Evolutionary conservation across 2,329 filamentous ascomycete genomes (phyloP), one percentile per base, ranked within the genome.

Genomic region (Metarhizium anisopliae): DNA sequence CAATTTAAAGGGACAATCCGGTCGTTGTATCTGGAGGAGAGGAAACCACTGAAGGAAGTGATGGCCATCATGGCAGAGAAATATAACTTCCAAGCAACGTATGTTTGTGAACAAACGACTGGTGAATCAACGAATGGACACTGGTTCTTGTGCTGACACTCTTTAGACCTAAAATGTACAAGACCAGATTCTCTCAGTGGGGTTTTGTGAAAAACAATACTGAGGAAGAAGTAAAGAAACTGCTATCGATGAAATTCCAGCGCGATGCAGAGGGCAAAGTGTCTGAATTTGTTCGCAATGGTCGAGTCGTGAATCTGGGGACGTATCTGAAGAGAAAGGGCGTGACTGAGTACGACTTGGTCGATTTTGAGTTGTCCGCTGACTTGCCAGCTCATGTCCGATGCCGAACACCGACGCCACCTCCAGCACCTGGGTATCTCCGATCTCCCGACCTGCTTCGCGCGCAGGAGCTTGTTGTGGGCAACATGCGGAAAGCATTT

Each of bases 121-220:
- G 25, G 25, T 25, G 25, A 25, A 25, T 25, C 4, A 18, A 20
- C 6, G 7, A 45, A 45, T 8, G 42, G 18, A 18, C n/a, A 45
- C 20, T 11, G 7, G 32, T 20, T n/a, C 38, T 40, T 16, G 4
- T 11, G 47, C 63, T 67, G 51, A 66, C 59, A 47, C 35, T 10
- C 35, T 25, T 4, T 51, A 79, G 77, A 18, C 75, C 77, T 18
- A 78, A 79, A 59, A 80, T 80, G 77, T 80, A 80, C 64, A 80
- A 80, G 62, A 78, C 77, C n/a, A 69, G 77, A 29, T 79, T 79
- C 61, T 77, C 77, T 14, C 76, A 79, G 58, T 80, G 77, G 77
- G 77, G 77, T 0, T 80, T 80, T 58, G 77, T 76, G 45, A 80
- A 80, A 67, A 79, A 80, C 57, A 79, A 79, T 58, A 79, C 76